A percentile compares a stretch with the other conserved stretches of the same genome.
Evolutionary conservation across 2,329 filamentous ascomycete species (phyloP).

Genomic region (Thielaviopsis cerberus): DNA sequence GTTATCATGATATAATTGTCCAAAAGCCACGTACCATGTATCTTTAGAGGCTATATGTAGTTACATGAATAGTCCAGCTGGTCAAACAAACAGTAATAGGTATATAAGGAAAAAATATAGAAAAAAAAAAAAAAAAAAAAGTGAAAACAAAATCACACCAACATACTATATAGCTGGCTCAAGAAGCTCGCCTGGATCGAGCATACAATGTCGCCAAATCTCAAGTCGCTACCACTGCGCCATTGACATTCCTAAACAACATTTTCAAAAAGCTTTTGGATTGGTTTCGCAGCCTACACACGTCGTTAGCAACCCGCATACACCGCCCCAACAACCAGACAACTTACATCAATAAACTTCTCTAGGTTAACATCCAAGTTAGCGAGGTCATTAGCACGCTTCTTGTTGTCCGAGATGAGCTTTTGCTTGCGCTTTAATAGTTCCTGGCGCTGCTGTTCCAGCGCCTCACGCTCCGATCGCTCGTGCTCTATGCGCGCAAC

Average conservation of each 20-base stretch:
- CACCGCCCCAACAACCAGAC: background rate
- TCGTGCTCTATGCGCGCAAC: constrained; percentile 83
- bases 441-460: constrained; percentile 70
- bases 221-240: background rate
- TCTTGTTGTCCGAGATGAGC: constrained; percentile 59
- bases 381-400: constrained; percentile 78
- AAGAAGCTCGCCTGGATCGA: background rate
- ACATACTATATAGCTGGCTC: background rate
- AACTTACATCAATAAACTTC: constrained; percentile 70
- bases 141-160: background rate
- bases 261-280: constrained; percentile 71
- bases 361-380: constrained; percentile 84
- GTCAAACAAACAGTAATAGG: no score
- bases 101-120: background rate
- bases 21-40: no score
- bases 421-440: constrained; percentile 48
- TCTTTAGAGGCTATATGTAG: no score
- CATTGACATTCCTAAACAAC: constrained; percentile 26
- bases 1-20: no score
- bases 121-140: background rate
- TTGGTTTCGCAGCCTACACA: constrained; percentile 61
- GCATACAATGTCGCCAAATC: background rate
- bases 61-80: no score
- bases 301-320: constrained; percentile 11
- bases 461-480: constrained; percentile 58